phyloP scores from a whole-genome alignment of 2,329 filamentous ascomycete genomes.

The Alternaria arbusti region DNA sequence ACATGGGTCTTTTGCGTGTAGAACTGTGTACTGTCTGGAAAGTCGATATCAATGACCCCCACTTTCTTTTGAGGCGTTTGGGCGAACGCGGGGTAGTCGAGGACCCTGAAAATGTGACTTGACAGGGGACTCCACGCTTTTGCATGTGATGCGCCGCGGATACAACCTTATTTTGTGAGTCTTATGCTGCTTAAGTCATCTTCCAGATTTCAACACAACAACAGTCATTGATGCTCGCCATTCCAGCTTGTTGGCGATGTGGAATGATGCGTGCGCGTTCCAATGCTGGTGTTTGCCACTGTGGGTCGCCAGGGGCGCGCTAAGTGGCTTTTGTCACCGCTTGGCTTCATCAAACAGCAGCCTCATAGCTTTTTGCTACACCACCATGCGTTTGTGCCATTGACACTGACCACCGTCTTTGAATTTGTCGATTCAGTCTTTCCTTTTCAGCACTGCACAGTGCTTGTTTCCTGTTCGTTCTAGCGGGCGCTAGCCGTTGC shows the following conservation, averaged over 20 bases:
- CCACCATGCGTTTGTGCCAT: neutral
- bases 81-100: neutral
- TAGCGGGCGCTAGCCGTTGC: neutral
- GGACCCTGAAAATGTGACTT: neutral
- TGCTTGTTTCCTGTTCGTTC: neutral
- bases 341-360: conserved; percentile 2
- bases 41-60: neutral
- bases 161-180: neutral
- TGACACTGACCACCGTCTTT: neutral
- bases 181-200: neutral
- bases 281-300: conserved; percentile 10
- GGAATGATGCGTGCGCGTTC: conserved; percentile 14
- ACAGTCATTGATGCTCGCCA: neutral
- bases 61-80: neutral
- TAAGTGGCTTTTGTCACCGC: conserved; percentile 12
- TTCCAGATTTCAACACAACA: neutral
- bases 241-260: neutral
- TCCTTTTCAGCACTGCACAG: neutral
- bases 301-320: conserved; percentile 12
- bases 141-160: neutral
- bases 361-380: neutral
- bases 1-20: neutral
- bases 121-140: neutral
- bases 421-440: neutral
- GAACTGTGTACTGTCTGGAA: neutral